Evolutionary conservation across 2,329 filamentous ascomycete species (phyloP), one percentile per base, ranked within the genome.

Genomic region (Penicillium nordicum): DNA sequence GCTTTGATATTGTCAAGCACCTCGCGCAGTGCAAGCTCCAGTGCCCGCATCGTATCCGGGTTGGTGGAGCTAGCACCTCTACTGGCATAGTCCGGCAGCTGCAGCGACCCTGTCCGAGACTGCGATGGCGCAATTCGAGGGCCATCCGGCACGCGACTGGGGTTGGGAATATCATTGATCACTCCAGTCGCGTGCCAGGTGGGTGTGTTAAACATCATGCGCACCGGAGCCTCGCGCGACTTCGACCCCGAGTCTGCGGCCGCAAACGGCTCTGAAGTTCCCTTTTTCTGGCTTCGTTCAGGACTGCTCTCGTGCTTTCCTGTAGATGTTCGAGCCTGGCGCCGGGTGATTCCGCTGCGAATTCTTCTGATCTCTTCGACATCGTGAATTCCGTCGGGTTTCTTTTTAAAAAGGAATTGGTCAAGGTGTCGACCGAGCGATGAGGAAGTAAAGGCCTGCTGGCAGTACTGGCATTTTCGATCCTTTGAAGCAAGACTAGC

Each of bases 371-470:
- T 97, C 73, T 90, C 90, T 8, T 93, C 90, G 57, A 97, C 90
- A 77, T 96, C 82, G 75, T 97, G 93, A 44, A 96, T 78, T 48
- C 92, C 92, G 75, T 97, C 93, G 1, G 93, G 91, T 72, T 97
- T 97, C 78, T 92, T 95, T 57, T 92, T 88, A 70, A 92, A 92
- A 68, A 97, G 92, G 74, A 95, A 97, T 38, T 96, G 84, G 72
- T 97, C 93, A 63, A 97, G 86, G 75, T 97, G 93, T 44, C 93
- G 88, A 48, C 93, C 93, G 51, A 97, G 84, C 2, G 91, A 96
- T 16, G 92, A 96, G 1, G 92, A 97, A 16, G 93, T 97, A 71
- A 97, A 97, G 7, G 88, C 82, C 73, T 96, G 91, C 45, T 86
- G 82, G 74, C 93, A 97, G 77, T 90, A 97, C 36, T 88, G 89